These are phyloP conservation scores for Daedaleopsis nitida DNA, from an alignment of 768 basidiomycete genomes.

Conservation along the genomic window DNA sequence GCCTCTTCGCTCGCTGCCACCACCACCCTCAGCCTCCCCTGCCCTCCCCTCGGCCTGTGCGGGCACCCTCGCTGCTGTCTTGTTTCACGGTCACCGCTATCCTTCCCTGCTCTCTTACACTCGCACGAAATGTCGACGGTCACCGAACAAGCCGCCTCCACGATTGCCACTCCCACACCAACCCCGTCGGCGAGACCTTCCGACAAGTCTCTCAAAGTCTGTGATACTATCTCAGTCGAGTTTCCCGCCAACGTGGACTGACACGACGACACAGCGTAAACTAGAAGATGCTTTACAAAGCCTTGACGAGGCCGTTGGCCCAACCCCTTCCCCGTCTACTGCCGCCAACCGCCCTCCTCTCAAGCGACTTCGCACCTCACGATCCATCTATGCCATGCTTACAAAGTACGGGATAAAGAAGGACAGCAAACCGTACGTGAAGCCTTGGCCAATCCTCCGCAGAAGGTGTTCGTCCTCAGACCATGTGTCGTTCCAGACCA, in stretches of 20 bases:
- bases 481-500: constrained; percentile 12
- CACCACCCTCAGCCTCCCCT: constrained; percentile 2
- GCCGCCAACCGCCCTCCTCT: constrained; percentile 42
- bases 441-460: not conserved
- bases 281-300: constrained; percentile 78
- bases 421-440: constrained; percentile 39
- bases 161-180: constrained; percentile 5
- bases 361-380: constrained; percentile 54
- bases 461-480: constrained; percentile 1
- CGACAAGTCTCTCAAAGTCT: constrained; percentile 26
- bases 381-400: constrained; percentile 74
- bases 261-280: constrained; percentile 56
- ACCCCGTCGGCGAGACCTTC: constrained; percentile 6
- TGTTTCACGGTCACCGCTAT: too few species aligned
- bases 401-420: constrained; percentile 76
- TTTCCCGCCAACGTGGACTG: constrained; percentile 17
- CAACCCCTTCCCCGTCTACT: constrained; percentile 32
- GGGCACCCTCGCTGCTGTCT: not conserved
- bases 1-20: constrained; percentile 2
- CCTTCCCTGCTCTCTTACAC: not conserved
- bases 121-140: not conserved
- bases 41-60: not conserved
- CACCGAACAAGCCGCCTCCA: constrained; percentile 10
- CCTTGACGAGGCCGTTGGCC: constrained; percentile 64
- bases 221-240: not conserved